phyloP scores from a whole-genome alignment of 225 moss, liverwort and hornwort genomes.

The Climacium dendroides region DNA sequence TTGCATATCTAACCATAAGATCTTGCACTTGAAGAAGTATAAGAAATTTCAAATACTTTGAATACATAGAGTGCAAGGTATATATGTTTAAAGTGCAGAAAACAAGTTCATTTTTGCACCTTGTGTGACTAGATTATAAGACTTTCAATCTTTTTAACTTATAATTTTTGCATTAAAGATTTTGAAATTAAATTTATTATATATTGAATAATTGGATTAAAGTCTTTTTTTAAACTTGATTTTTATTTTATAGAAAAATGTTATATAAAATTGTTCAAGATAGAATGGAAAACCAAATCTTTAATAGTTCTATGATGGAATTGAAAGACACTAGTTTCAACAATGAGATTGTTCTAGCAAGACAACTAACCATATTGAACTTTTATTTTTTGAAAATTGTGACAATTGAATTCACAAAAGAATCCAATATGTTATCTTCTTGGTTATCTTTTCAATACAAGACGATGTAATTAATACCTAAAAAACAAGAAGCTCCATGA shows the following conservation, averaged over 20 bases:
- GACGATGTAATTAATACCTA: not conserved
- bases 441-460: not conserved
- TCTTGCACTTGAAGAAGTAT: not conserved
- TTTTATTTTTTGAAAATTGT: not conserved
- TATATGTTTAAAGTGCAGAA: not conserved
- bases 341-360: not conserved
- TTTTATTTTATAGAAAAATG: not conserved
- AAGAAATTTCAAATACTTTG: not conserved
- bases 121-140: not conserved
- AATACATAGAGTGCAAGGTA: not conserved
- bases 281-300: not conserved
- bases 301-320: not conserved
- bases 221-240: not conserved
- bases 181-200: not conserved
- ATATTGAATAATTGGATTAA: not conserved
- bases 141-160: not conserved
- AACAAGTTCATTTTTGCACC: accelerated
- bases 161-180: not conserved
- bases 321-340: not conserved
- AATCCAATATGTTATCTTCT: not conserved
- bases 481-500: not conserved
- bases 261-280: not conserved
- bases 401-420: not conserved
- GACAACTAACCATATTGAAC: not conserved
- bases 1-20: not conserved